Evolutionary conservation across 1,284 basidiomycete species (phyloP).

Genomic region (Wolfiporia cocos): DNA sequence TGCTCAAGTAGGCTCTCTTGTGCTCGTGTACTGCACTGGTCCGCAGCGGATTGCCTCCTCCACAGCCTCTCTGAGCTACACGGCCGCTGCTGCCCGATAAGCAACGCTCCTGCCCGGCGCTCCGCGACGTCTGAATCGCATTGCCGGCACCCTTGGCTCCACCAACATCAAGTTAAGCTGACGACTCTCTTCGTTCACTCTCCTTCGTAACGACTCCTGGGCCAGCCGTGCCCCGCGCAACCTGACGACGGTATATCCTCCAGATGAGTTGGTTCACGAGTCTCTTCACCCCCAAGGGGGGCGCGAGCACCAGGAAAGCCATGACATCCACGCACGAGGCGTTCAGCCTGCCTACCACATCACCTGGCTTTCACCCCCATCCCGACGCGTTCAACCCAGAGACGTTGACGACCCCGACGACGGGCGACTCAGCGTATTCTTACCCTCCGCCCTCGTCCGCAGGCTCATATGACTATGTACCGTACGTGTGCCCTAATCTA

Average conservation of each 20-base stretch:
- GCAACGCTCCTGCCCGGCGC: slow-evolving; percentile 1
- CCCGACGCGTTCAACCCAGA: slow-evolving; percentile 54
- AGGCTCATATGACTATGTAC: slow-evolving; percentile 50
- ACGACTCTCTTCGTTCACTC: slow-evolving; percentile 5
- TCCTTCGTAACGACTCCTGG: slow-evolving; percentile 7
- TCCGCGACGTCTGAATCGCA: slow-evolving; percentile 3
- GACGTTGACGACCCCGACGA: slow-evolving; percentile 41
- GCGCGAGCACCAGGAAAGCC: slow-evolving; percentile 51
- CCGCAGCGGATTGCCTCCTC: too few relatives aligned
- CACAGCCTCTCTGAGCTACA: too few relatives aligned
- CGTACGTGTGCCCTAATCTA: slow-evolving; percentile 41
- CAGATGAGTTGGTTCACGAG: slow-evolving; percentile 68
- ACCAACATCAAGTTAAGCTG: slow-evolving; percentile 6
- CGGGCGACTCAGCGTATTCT: slow-evolving; percentile 48
- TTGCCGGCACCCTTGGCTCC: slow-evolving; percentile 5
- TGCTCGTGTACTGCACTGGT: too few relatives aligned
- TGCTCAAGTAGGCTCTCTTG: too few relatives aligned
- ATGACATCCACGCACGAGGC: slow-evolving; percentile 72
- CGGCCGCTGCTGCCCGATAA: too few relatives aligned
- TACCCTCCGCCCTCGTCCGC: slow-evolving; percentile 62
- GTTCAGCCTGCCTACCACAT: slow-evolving; percentile 70
- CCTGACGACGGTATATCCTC: slow-evolving; percentile 2
- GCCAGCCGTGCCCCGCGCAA: slow-evolving; percentile 7
- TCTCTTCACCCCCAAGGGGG: slow-evolving; percentile 44
- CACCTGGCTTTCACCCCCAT: slow-evolving; percentile 48